Evolutionary conservation across 2,329 filamentous ascomycete genomes (phyloP).

Genomic region (Grosmannia huntii): DNA sequence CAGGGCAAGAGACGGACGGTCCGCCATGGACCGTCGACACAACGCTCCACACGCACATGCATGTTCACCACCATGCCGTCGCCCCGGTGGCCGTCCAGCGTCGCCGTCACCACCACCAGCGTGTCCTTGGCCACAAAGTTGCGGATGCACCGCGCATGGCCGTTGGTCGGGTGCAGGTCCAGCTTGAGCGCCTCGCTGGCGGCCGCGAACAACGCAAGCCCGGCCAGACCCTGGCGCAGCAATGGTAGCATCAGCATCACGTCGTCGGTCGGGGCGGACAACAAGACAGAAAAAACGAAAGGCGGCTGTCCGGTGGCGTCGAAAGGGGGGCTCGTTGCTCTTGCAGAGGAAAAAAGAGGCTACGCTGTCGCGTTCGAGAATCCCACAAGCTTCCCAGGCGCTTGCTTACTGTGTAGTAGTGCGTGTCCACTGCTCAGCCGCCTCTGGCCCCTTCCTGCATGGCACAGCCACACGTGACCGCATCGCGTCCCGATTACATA

Average conservation of each 20-base stretch:
- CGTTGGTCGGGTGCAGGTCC: conserved; percentile 62
- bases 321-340: not conserved
- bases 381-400: no score
- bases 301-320: no score
- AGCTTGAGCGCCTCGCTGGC: conserved; percentile 71
- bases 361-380: conserved; percentile 2
- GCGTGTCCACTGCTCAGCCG: not conserved
- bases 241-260: conserved; percentile 22
- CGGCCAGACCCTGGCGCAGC: conserved; percentile 45
- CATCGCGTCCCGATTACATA: not conserved
- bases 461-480: not conserved
- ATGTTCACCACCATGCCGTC: conserved; percentile 93
- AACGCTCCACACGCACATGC: conserved; percentile 57
- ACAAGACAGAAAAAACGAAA: not conserved
- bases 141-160: conserved; percentile 75
- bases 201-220: conserved; percentile 41
- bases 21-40: no score
- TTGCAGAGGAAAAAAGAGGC: not conserved
- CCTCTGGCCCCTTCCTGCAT: not conserved
- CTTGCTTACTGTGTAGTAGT: no score
- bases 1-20: not conserved
- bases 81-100: conserved; percentile 68
- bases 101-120: conserved; percentile 89
- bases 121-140: conserved; percentile 93
- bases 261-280: no score